phyloP scores from a whole-genome alignment of 2,329 filamentous ascomycete species.

The Waltergamsia citrina region DNA sequence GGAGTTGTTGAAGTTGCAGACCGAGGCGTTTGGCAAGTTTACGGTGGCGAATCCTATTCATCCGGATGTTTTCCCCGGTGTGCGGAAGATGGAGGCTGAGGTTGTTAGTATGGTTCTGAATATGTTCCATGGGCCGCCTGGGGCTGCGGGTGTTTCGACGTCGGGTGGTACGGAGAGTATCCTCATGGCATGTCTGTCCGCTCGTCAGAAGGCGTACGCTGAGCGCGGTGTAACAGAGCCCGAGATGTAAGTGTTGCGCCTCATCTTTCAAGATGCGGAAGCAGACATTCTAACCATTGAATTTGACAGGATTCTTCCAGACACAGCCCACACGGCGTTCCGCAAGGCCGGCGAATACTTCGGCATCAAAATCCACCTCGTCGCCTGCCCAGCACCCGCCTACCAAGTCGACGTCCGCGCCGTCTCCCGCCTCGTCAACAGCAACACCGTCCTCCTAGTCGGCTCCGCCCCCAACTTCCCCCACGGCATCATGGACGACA shows the following conservation, averaged over 20 bases:
- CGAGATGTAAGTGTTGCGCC: constrained; percentile 70
- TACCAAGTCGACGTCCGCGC: constrained; percentile 77
- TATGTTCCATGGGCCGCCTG: constrained; percentile 83
- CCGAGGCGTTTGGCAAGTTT: constrained; percentile 88
- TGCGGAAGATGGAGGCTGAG: constrained; percentile 98
- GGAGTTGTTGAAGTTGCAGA: constrained; percentile 72
- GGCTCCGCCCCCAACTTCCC: constrained; percentile 96
- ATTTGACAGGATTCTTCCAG: constrained; percentile 83
- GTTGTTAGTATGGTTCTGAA: constrained; percentile 89
- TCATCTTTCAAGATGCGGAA: no score
- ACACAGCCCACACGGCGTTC: constrained; percentile 93
- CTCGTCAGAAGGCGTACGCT: constrained; percentile 76
- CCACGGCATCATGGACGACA: constrained; percentile 96
- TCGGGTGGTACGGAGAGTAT: constrained; percentile 95
- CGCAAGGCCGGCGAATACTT: constrained; percentile 93
- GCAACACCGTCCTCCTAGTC: constrained; percentile 88
- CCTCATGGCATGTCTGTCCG: constrained; percentile 85
- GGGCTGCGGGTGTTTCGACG: constrained; percentile 79
- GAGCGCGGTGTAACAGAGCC: constrained; percentile 87
- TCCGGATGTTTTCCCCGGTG: constrained; percentile 94
- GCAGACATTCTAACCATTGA: no score
- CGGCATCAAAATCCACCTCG: constrained; percentile 87
- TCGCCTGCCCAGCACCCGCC: constrained; percentile 72
- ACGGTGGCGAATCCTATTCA: constrained; percentile 95
- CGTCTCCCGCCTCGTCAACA: constrained; percentile 79